Conservation (phyloP, 768 basidiomycete genomes). For the Flagelloscypha sp. region DNA sequence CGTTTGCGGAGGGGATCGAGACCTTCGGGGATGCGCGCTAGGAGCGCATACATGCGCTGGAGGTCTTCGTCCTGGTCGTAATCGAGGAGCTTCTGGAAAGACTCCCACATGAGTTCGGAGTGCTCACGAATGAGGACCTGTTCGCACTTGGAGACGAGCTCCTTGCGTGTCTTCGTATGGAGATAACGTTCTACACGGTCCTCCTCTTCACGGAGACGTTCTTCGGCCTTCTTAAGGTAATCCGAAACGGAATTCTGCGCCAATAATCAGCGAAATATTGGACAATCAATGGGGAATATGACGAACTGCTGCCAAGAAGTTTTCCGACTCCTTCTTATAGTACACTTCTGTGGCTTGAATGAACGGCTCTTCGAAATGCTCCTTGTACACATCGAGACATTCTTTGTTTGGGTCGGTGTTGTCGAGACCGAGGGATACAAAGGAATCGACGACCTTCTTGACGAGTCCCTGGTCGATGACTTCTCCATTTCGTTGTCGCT, state of each 20-base stretch:
- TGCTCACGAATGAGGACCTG: slow-evolving; percentile 87
- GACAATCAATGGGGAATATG: too few species aligned
- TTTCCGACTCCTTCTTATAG: slow-evolving; percentile 82
- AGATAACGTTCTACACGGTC: slow-evolving; percentile 92
- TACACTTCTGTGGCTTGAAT: slow-evolving; percentile 59
- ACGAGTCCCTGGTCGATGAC: slow-evolving; percentile 63
- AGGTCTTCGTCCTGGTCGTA: slow-evolving; percentile 93
- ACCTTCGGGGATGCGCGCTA: slow-evolving; percentile 85
- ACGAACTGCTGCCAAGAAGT: too few species aligned
- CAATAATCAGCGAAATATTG: too few species aligned
- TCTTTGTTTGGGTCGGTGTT: slow-evolving; percentile 64
- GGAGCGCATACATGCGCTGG: slow-evolving; percentile 89
- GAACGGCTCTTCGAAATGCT: slow-evolving; percentile 64
- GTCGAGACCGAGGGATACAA: slow-evolving; percentile 68
- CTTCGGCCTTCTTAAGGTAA: slow-evolving; percentile 92
- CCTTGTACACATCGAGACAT: slow-evolving; percentile 66
- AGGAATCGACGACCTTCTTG: slow-evolving; percentile 69
- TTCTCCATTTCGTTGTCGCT: slow-evolving; percentile 70
- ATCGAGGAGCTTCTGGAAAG: slow-evolving; percentile 84
- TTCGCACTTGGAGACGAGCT: slow-evolving; percentile 78
- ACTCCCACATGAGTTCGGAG: slow-evolving; percentile 81
- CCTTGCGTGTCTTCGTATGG: slow-evolving; percentile 80
- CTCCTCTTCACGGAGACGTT: slow-evolving; percentile 87
- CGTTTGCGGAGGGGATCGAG: slow-evolving; percentile 84
- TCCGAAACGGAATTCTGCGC: slow-evolving; percentile 85